Conservation (phyloP, 2,329 filamentous ascomycete genomes). For the Microsporum audouinii region DNA sequence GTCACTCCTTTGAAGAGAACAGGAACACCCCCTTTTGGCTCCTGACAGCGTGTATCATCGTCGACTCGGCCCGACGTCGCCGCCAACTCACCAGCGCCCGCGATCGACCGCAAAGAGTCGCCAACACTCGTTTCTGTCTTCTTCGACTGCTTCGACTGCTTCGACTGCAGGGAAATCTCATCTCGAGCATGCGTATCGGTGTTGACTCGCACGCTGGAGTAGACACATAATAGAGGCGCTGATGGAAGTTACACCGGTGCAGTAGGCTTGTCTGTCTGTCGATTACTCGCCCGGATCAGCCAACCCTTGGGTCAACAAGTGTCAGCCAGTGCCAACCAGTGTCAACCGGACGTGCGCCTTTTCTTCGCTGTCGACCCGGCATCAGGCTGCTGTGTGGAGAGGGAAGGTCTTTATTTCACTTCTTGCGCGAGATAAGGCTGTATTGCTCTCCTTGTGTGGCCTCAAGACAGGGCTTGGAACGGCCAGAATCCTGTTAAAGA, state of each 20-base stretch:
- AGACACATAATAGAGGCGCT: slow-evolving; percentile 2
- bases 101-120: not conserved
- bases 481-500: not conserved
- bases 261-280: not conserved
- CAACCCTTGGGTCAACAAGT: not conserved
- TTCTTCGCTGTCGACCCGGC: not conserved
- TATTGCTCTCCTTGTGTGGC: not conserved
- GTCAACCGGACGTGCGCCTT: not conserved
- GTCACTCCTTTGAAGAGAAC: not conserved
- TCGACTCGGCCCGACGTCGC: not conserved
- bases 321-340: not conserved
- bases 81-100: not conserved
- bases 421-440: not conserved
- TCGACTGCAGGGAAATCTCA: not conserved
- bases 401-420: not conserved
- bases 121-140: not conserved
- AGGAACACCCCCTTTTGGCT: not conserved
- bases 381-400: not conserved
- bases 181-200: slow-evolving; percentile 3
- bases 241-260: slow-evolving; percentile 6
- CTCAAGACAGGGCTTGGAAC: not conserved
- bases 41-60: not conserved
- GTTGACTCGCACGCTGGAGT: not conserved
- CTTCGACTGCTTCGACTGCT: no score
- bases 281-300: not conserved